These are phyloP conservation scores for Bipolaris oryzae DNA, from an alignment of 2,329 filamentous ascomycete genomes.

Conservation along the genomic window DNA sequence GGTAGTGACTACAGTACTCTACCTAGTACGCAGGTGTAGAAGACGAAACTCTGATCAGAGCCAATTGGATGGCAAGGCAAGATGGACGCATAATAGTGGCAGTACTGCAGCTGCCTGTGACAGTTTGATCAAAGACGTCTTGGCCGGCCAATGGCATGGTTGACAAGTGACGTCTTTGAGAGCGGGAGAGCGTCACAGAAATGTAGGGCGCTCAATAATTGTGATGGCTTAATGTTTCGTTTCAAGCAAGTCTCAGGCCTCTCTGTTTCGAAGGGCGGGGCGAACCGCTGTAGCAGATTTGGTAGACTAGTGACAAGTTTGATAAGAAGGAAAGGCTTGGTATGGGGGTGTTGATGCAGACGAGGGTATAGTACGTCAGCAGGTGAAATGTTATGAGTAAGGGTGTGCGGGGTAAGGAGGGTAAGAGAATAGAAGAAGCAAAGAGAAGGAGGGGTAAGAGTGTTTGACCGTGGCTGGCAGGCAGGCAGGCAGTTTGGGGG, in stretches of 20 bases:
- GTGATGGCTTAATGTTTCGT: constrained; percentile 19
- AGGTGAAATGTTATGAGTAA: not conserved
- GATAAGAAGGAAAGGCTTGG: constrained; percentile 28
- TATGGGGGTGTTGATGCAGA: constrained; percentile 18
- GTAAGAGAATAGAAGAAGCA: not conserved
- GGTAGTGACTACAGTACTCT: too few species aligned
- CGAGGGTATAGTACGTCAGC: constrained; percentile 3
- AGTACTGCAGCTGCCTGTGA: not conserved
- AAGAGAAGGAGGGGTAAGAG: not conserved
- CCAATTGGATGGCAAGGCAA: not conserved
- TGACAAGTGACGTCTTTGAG: not conserved
- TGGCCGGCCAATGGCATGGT: not conserved
- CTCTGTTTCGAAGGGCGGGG: constrained; percentile 25
- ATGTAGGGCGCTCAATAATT: not conserved
- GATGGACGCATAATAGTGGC: not conserved
- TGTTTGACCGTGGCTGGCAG: constrained; percentile 2
- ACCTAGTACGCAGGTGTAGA: too few species aligned
- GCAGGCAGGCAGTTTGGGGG: too few species aligned
- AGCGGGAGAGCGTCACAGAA: not conserved
- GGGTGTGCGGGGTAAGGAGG: not conserved
- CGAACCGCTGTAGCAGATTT: constrained; percentile 20
- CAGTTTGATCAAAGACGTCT: not conserved
- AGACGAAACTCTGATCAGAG: too few species aligned
- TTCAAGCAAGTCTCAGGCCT: constrained; percentile 16
- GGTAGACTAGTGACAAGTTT: constrained; percentile 17